A percentile compares a stretch with the other conserved stretches of the same genome.
These are phyloP conservation scores for Trametes sanguinea DNA, from an alignment of 768 basidiomycete species.

Conservation along the genomic window DNA sequence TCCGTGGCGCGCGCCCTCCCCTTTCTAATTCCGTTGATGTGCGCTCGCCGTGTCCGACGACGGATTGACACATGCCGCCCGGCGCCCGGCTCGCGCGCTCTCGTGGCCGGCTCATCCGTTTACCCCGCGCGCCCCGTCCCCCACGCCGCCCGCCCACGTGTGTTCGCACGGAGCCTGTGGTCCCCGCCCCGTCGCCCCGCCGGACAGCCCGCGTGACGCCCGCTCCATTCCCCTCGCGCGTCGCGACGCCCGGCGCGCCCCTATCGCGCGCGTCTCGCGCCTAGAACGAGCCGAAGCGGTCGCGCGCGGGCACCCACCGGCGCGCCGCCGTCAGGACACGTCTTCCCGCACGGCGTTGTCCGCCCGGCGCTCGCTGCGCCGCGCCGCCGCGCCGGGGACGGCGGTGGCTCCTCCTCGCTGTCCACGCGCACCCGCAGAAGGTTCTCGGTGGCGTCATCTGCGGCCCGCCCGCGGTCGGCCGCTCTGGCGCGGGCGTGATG, in stretches of 20 bases:
- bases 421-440: not conserved
- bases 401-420: not conserved
- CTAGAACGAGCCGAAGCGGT: no score
- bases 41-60: constrained; percentile 20
- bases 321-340: constrained; percentile 1
- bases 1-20: constrained; percentile 1
- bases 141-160: constrained; percentile 29
- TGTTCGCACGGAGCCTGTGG: constrained; percentile 22
- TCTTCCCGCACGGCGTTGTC: not conserved
- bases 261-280: no score
- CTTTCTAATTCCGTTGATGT: constrained; percentile 21
- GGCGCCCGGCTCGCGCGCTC: constrained; percentile 9
- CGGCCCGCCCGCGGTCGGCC: not conserved
- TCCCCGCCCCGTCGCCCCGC: constrained; percentile 12
- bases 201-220: not conserved
- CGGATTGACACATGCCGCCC: constrained; percentile 12
- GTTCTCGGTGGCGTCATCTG: constrained; percentile 6
- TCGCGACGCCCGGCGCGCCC: no score
- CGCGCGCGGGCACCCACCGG: not conserved
- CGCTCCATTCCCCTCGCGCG: not conserved
- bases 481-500: not conserved
- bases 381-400: no score
- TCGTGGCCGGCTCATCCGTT: constrained; percentile 14
- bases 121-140: constrained; percentile 12
- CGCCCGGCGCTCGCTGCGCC: no score